Conservation (phyloP, 441 rosid species). For the Macaranga tanarius region DNA sequence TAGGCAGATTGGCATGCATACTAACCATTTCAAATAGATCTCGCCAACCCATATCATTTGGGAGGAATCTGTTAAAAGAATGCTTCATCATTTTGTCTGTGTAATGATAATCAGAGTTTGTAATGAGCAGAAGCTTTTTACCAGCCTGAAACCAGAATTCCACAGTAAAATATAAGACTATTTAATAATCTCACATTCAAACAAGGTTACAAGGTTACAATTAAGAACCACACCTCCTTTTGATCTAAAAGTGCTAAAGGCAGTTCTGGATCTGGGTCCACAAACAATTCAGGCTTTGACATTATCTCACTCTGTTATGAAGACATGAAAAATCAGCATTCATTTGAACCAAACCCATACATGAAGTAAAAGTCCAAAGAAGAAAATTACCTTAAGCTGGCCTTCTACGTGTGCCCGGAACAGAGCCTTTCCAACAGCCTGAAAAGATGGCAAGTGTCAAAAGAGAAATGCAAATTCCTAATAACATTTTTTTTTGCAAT, state of each 20-base stretch:
- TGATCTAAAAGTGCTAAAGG: slow-evolving; percentile 94
- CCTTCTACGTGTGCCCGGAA: slow-evolving; percentile 99
- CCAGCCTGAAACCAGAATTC: slow-evolving; percentile 66
- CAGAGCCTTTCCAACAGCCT: slow-evolving; percentile 97
- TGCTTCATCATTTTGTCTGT: slow-evolving; percentile 98
- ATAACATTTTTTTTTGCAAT: neutral
- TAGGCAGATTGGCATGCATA: slow-evolving; percentile 15
- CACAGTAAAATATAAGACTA: slow-evolving; percentile 20
- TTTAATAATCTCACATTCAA: slow-evolving; percentile 13
- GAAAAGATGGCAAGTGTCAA: slow-evolving; percentile 32
- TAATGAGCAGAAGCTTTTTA: slow-evolving; percentile 90
- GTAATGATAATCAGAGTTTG: slow-evolving; percentile 95
- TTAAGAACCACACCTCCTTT: slow-evolving; percentile 64
- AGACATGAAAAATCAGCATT: slow-evolving; percentile 22
- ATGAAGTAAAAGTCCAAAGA: neutral
- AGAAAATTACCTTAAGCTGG: slow-evolving; percentile 74
- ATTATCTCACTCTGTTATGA: slow-evolving; percentile 81
- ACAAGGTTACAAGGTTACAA: slow-evolving; percentile 8
- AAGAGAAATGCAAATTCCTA: slow-evolving; percentile 16
- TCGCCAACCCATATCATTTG: slow-evolving; percentile 91
- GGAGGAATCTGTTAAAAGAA: slow-evolving; percentile 86
- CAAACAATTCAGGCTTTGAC: slow-evolving; percentile 95
- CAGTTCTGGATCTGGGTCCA: slow-evolving; percentile 93
- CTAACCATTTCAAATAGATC: slow-evolving; percentile 90
- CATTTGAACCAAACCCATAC: slow-evolving; percentile 15